Conservation (phyloP, 2,329 filamentous ascomycete genomes). For the Beauveria bassiana region DNA sequence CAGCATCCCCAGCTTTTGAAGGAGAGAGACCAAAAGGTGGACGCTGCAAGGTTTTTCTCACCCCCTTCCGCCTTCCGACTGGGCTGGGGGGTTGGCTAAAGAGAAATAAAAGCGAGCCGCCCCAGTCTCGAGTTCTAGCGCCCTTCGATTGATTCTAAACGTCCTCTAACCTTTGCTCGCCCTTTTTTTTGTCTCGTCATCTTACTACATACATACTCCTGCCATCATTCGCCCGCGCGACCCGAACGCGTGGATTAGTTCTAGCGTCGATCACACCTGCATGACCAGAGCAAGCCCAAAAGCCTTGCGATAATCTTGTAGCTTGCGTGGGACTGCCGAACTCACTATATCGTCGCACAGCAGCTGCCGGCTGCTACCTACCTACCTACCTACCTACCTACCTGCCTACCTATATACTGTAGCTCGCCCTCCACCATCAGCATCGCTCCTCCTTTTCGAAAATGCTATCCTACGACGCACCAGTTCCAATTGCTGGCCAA, state of each 20-base stretch:
- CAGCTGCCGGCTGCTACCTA: background rate
- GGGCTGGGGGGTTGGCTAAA: background rate
- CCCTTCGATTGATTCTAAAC: slow-evolving; percentile 7
- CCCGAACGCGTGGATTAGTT: slow-evolving; percentile 10
- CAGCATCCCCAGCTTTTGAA: slow-evolving; percentile 6
- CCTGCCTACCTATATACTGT: background rate
- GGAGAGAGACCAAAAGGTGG: background rate
- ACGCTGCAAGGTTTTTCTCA: slow-evolving; percentile 2
- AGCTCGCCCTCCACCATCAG: background rate
- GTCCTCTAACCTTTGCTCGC: slow-evolving; percentile 11
- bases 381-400: background rate
- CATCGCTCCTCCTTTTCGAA: background rate
- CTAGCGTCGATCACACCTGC: slow-evolving; percentile 12
- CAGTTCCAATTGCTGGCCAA: slow-evolving; percentile 37
- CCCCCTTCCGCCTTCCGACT: background rate
- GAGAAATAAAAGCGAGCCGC: slow-evolving; percentile 3
- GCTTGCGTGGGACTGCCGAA: background rate
- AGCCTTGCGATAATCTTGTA: background rate
- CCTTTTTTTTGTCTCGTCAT: slow-evolving; percentile 10
- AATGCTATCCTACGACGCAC: slow-evolving; percentile 46
- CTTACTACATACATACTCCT: slow-evolving; percentile 12
- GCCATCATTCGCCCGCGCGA: slow-evolving; percentile 1
- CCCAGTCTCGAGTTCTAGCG: slow-evolving; percentile 5
- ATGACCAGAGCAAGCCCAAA: slow-evolving; percentile 2
- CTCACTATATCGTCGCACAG: background rate